Conservation (phyloP, 1,284 basidiomycete genomes). For the Pyrrhoderma lamaoense region DNA sequence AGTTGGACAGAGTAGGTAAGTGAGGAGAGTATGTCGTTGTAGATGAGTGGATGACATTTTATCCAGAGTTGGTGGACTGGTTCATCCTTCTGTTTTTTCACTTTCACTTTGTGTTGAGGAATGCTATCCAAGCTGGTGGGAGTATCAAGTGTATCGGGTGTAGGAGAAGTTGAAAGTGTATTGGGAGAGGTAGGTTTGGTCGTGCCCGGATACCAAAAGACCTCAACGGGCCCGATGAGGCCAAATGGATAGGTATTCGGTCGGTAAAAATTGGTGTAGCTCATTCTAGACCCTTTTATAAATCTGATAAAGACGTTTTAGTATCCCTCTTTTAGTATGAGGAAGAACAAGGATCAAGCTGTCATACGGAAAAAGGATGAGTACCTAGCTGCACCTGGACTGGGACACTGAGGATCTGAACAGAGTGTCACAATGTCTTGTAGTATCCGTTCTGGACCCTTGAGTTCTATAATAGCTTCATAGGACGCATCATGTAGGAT, state of each 20-base stretch:
- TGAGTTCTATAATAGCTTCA: constrained; percentile 65
- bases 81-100: constrained; percentile 14
- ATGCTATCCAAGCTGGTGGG: constrained; percentile 19
- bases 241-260: constrained; percentile 58
- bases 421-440: constrained; percentile 45
- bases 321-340: too few species aligned
- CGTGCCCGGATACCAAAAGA: constrained; percentile 59
- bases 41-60: constrained; percentile 69
- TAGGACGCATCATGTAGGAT: constrained; percentile 89
- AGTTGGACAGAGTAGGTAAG: constrained; percentile 46
- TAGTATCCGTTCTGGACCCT: constrained; percentile 52
- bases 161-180: too few species aligned
- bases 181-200: not conserved
- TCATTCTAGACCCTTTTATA: constrained; percentile 45
- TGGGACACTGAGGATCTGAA: constrained; percentile 54
- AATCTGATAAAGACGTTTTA: constrained; percentile 25
- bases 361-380: constrained; percentile 7
- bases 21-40: constrained; percentile 45
- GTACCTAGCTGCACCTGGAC: constrained; percentile 53
- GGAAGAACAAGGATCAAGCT: constrained; percentile 1
- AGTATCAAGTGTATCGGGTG: too few species aligned
- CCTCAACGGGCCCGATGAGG: constrained; percentile 60
- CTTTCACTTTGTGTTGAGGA: constrained; percentile 22
- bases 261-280: constrained; percentile 60
- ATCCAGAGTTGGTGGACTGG: constrained; percentile 57